A percentile compares a stretch with the other conserved stretches of the same genome.
Evolutionary conservation across 176 grass and related monocot genomes (phyloP).

Genomic region (Ensete ventricosum): DNA sequence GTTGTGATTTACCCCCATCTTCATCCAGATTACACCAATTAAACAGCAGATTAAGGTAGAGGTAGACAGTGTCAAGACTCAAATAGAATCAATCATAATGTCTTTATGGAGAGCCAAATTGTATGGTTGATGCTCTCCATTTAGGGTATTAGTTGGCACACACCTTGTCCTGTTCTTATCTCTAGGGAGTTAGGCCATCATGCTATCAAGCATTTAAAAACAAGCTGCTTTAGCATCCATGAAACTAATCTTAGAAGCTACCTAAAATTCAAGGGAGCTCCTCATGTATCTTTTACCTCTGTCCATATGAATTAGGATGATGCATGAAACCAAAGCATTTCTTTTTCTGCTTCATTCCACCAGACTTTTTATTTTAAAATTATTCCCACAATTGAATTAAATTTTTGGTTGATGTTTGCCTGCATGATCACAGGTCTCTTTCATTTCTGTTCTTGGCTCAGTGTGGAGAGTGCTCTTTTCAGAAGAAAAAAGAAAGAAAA

Average conservation of each 20-base stretch:
- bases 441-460: background rate
- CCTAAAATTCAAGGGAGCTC: background rate
- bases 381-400: background rate
- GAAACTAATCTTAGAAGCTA: background rate
- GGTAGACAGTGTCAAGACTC: background rate
- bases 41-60: background rate
- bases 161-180: background rate
- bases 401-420: background rate
- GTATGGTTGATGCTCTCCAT: background rate
- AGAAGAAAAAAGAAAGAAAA: background rate
- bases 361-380: no score
- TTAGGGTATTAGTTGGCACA: background rate
- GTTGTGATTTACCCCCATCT: no score
- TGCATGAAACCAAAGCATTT: background rate
- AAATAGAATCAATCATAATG: background rate
- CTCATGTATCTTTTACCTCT: background rate
- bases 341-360: background rate
- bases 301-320: background rate
- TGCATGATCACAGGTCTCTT: background rate
- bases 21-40: background rate
- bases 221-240: background rate
- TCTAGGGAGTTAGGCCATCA: background rate
- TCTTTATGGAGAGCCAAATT: background rate
- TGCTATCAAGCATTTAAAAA: background rate
- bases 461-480: background rate